These are phyloP conservation scores for Avicennia marina DNA, from an alignment of 257 asterid genomes.

Conservation along the genomic window DNA sequence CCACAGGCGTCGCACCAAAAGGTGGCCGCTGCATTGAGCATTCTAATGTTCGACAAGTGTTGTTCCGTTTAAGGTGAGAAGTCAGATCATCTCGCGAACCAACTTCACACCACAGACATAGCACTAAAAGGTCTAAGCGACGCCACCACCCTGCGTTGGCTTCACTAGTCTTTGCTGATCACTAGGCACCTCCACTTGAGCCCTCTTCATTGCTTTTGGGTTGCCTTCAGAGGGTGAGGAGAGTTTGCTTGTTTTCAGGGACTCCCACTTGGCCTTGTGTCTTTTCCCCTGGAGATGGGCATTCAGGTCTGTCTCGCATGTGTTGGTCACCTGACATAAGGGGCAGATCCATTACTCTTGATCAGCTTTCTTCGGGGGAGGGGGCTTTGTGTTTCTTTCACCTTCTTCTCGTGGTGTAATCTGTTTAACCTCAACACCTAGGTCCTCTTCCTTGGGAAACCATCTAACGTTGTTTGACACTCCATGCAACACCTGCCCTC, in stretches of 20 bases:
- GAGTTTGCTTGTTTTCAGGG: constrained; percentile 23
- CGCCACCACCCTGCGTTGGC: background rate
- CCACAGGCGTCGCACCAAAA: too few relatives aligned
- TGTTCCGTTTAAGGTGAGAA: constrained; percentile 34
- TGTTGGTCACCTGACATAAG: constrained; percentile 23
- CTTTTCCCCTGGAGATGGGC: constrained; percentile 31
- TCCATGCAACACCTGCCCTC: constrained; percentile 13
- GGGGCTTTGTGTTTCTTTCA: background rate
- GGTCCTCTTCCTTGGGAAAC: background rate
- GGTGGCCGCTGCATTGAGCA: too few relatives aligned
- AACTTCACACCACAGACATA: constrained; percentile 23
- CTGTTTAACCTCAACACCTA: constrained; percentile 12
- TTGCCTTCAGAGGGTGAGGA: constrained; percentile 6
- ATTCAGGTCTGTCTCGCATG: constrained; percentile 14
- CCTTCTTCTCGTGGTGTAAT: constrained; percentile 7
- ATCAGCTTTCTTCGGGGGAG: constrained; percentile 8
- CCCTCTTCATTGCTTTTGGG: too few relatives aligned
- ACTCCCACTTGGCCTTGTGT: constrained; percentile 24
- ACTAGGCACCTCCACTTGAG: background rate
- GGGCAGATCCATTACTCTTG: constrained; percentile 31
- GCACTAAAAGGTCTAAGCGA: constrained; percentile 15
- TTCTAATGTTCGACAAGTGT: constrained; percentile 13
- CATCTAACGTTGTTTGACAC: background rate
- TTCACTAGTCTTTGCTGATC: background rate
- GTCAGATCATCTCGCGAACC: constrained; percentile 11